Conservation (phyloP, 2,329 filamentous ascomycete species). For the Xylaria multiplex region DNA sequence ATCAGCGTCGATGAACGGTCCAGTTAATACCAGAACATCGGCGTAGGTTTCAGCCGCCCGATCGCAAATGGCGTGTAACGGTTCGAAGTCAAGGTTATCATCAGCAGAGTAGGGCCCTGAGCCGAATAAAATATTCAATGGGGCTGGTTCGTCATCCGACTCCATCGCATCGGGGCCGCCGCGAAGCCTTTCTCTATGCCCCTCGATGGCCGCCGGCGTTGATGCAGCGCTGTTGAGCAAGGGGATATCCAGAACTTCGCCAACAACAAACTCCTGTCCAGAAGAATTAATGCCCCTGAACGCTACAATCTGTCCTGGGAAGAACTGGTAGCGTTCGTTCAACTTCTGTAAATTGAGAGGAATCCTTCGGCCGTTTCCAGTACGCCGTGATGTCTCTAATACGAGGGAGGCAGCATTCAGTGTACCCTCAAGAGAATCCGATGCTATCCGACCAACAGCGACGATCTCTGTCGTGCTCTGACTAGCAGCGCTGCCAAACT, state of each 20-base stretch:
- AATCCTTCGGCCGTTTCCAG: conserved; percentile 83
- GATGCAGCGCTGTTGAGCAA: conserved; percentile 80
- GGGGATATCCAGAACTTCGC: conserved; percentile 79
- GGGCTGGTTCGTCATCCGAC: conserved; percentile 66
- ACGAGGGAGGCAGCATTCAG: conserved; percentile 87
- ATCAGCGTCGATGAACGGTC: conserved; percentile 91
- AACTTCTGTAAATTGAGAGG: conserved; percentile 80
- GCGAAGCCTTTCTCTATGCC: conserved; percentile 74
- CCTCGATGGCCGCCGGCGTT: conserved; percentile 69
- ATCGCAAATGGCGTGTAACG: conserved; percentile 81
- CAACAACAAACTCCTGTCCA: conserved; percentile 82
- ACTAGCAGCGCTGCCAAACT: conserved; percentile 86
- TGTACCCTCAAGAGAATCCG: conserved; percentile 85
- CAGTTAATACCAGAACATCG: conserved; percentile 81
- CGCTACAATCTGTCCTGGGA: conserved; percentile 93
- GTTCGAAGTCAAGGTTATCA: conserved; percentile 89
- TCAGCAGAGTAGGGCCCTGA: conserved; percentile 93
- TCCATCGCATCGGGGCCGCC: conserved; percentile 72
- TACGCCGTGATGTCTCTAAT: conserved; percentile 85
- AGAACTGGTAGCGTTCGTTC: conserved; percentile 76
- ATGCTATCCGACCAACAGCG: conserved; percentile 90
- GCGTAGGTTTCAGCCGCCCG: conserved; percentile 78
- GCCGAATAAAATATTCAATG: conserved; percentile 80
- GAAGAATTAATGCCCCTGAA: conserved; percentile 87
- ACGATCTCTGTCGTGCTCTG: conserved; percentile 88